Evolutionary conservation across 768 basidiomycete genomes (phyloP).

Genomic region (Podaxis rugospora): DNA sequence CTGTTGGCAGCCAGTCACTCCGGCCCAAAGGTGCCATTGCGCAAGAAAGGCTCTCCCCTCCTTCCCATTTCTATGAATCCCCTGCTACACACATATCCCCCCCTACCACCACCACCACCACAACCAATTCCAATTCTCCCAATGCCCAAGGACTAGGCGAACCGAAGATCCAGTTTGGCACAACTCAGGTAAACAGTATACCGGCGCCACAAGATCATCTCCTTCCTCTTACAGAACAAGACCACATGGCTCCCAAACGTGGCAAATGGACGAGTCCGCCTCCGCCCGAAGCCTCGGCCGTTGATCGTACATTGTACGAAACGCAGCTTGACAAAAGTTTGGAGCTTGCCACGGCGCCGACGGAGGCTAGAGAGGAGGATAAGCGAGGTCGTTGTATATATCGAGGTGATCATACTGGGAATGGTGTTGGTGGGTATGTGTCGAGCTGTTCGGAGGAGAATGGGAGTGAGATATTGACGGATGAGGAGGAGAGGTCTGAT

Average conservation of each 20-base stretch:
- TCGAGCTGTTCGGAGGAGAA: conserved; percentile 20
- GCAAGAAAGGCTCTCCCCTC: conserved; percentile 49
- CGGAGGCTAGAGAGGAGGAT: no score
- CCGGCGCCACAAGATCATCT: background rate
- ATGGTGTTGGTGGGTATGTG: background rate
- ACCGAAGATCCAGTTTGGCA: background rate
- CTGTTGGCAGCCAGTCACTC: conserved; percentile 57
- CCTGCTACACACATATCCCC: conserved; percentile 21
- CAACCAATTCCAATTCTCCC: background rate
- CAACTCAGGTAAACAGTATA: no score
- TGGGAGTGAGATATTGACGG: conserved; percentile 61
- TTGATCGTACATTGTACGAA: conserved; percentile 65
- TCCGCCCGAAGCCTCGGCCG: conserved; percentile 67
- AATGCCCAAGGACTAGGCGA: background rate
- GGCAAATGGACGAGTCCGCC: conserved; percentile 85
- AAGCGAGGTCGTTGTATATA: no score
- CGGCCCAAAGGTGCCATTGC: conserved; percentile 36
- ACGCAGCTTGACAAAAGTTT: conserved; percentile 61
- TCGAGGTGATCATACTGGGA: background rate
- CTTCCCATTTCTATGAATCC: conserved; percentile 44
- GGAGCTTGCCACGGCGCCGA: conserved; percentile 55
- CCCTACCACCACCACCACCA: background rate
- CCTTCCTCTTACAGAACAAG: conserved; percentile 40
- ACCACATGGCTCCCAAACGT: conserved; percentile 79
- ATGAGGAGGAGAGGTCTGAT: conserved; percentile 67